Evolutionary conservation across 768 basidiomycete species (phyloP).

Genomic region (Lentinula sp.): DNA sequence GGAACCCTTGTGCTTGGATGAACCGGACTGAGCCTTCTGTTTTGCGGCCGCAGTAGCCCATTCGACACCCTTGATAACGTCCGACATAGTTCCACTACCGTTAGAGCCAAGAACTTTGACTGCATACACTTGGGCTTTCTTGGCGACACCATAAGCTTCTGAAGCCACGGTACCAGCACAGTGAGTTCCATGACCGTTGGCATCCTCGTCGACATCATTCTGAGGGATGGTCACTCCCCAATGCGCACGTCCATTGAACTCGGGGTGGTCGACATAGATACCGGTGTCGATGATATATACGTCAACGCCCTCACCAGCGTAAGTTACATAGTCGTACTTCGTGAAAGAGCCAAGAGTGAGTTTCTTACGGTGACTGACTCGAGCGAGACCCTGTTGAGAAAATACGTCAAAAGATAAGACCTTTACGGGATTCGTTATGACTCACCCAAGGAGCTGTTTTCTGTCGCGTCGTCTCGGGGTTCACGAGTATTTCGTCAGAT

Average conservation of each 20-base stretch:
- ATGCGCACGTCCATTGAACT: conserved; percentile 82
- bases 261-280: conserved; percentile 78
- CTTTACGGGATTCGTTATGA: conserved; percentile 7
- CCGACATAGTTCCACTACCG: conserved; percentile 92
- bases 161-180: conserved; percentile 97
- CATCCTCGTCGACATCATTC: conserved; percentile 83
- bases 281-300: conserved; percentile 88
- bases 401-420: conserved; percentile 12
- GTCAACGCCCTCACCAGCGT: conserved; percentile 90
- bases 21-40: conserved; percentile 62
- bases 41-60: conserved; percentile 62
- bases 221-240: conserved; percentile 93
- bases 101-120: conserved; percentile 95
- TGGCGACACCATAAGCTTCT: conserved; percentile 90
- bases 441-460: conserved; percentile 82
- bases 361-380: conserved; percentile 80
- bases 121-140: conserved; percentile 82
- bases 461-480: conserved; percentile 34
- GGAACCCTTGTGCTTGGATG: conserved; percentile 85
- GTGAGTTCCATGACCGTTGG: conserved; percentile 93
- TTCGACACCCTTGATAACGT: conserved; percentile 83
- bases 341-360: conserved; percentile 80
- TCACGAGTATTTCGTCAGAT: conserved; percentile 31
- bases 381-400: conserved; percentile 76
- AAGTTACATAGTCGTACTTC: conserved; percentile 64